A percentile compares a stretch with the other conserved stretches of the same genome.
These are phyloP conservation scores for Vaucheria bursata DNA, from an alignment of 352 stramenopile genomes.

Conservation along the genomic window DNA sequence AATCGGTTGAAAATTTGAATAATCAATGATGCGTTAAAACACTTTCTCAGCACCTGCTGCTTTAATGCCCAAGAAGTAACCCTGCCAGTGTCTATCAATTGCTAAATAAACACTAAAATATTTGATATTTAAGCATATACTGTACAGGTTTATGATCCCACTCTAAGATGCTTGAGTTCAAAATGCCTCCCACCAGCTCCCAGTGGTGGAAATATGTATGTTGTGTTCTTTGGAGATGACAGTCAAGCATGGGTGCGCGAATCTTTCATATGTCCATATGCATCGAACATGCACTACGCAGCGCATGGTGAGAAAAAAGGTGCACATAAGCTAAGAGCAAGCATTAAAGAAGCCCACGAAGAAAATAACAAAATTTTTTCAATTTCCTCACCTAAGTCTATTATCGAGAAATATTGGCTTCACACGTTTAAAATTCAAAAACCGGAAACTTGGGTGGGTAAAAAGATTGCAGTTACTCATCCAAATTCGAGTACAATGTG, in stretches of 20 bases:
- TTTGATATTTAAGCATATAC: too few species aligned
- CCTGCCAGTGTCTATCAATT: too few species aligned
- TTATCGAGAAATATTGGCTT: not conserved
- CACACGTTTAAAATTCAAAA: not conserved
- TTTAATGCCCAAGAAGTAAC: too few species aligned
- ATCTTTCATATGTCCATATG: not conserved
- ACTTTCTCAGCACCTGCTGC: too few species aligned
- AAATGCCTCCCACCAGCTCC: not conserved
- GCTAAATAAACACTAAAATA: too few species aligned
- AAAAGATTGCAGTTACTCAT: constrained; percentile 17
- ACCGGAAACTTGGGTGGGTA: constrained; percentile 18
- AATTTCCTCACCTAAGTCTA: not conserved
- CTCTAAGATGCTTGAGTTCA: not conserved
- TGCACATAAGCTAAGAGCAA: not conserved
- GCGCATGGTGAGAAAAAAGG: not conserved
- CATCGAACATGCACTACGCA: not conserved
- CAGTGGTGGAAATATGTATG: not conserved
- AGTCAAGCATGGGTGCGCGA: not conserved
- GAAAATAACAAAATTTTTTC: not conserved
- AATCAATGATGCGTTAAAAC: too few species aligned
- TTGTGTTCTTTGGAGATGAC: constrained; percentile 2
- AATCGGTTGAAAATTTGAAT: too few species aligned
- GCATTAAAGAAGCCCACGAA: not conserved
- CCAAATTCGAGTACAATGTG: constrained; percentile 16
- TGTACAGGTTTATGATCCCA: not conserved